Percentiles rank a stretch among this genome's conserved stretches.
Evolutionary conservation across 345 rosid genomes (phyloP).

Genomic region (Luvunga scandens): DNA sequence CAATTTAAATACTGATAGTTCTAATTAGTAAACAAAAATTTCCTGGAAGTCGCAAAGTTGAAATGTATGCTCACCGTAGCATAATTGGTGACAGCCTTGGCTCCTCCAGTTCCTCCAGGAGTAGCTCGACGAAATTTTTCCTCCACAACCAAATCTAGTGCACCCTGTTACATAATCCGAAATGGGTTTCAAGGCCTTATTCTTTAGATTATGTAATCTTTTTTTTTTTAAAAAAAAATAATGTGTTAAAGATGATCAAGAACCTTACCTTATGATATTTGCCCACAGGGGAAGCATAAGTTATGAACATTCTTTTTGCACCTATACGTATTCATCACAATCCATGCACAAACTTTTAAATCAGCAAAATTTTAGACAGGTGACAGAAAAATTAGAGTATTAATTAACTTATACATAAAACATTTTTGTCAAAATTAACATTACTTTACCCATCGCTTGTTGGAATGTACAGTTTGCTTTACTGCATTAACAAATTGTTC

Average conservation of each 20-base stretch:
- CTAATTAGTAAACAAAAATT: background rate
- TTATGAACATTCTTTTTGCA: too few species aligned
- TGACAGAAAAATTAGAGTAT: too few species aligned
- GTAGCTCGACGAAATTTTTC: conserved; percentile 44
- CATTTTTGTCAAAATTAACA: too few species aligned
- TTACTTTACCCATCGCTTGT: conserved; percentile 28
- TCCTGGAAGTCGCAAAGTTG: background rate
- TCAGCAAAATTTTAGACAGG: too few species aligned
- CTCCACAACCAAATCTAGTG: conserved; percentile 45
- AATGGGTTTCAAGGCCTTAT: background rate
- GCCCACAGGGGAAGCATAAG: conserved; percentile 35
- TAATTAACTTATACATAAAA: too few species aligned
- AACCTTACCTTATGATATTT: conserved; percentile 22
- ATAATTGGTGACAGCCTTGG: conserved; percentile 61
- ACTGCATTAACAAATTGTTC: conserved; percentile 56
- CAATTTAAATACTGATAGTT: background rate
- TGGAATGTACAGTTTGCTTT: conserved; percentile 49
- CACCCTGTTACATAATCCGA: conserved; percentile 20
- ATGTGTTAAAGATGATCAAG: background rate
- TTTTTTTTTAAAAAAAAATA: too few species aligned
- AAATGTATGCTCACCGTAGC: conserved; percentile 43
- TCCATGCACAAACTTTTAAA: too few species aligned
- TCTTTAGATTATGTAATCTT: too few species aligned
- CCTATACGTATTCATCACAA: too few species aligned
- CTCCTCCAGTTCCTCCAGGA: conserved; percentile 62